These are phyloP conservation scores for Cryptococcus sp. DNA, from an alignment of 1,284 basidiomycete species.

Conservation along the genomic window DNA sequence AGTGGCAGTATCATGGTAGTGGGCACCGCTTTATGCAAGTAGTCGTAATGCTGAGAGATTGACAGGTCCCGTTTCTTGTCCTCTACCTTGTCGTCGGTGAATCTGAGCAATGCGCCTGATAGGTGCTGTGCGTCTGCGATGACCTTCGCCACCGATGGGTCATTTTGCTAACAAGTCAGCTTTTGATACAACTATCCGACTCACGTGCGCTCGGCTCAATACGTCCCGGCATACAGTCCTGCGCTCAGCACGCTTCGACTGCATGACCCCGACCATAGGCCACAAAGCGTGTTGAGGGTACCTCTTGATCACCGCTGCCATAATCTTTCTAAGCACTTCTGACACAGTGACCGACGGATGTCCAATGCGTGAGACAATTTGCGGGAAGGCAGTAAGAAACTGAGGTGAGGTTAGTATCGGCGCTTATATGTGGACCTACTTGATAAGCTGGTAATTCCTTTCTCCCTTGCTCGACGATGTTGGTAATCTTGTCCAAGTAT, in stretches of 20 bases:
- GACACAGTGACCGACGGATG: slow-evolving; percentile 74
- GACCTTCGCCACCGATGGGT: slow-evolving; percentile 2
- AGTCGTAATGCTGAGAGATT: slow-evolving; percentile 60
- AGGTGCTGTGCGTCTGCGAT: slow-evolving; percentile 44
- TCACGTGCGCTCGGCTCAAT: slow-evolving; percentile 44
- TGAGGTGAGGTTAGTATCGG: slow-evolving; percentile 46
- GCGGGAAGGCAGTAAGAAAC: slow-evolving; percentile 97
- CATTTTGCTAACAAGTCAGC: background rate
- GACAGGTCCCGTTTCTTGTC: slow-evolving; percentile 42
- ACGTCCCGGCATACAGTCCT: slow-evolving; percentile 49
- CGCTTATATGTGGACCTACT: slow-evolving; percentile 52
- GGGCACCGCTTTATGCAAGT: slow-evolving; percentile 60
- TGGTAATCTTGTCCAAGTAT: slow-evolving; percentile 55
- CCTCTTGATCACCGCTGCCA: slow-evolving; percentile 70
- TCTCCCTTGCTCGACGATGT: slow-evolving; percentile 63
- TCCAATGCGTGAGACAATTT: slow-evolving; percentile 92
- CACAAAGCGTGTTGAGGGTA: slow-evolving; percentile 93
- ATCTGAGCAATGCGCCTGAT: slow-evolving; percentile 35
- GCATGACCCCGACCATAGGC: slow-evolving; percentile 86
- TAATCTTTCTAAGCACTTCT: slow-evolving; percentile 67
- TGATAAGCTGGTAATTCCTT: slow-evolving; percentile 72
- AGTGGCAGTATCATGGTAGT: slow-evolving; percentile 82
- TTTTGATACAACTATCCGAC: background rate
- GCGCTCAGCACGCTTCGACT: slow-evolving; percentile 74
- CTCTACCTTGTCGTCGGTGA: slow-evolving; percentile 44